Evolutionary conservation across 495 filamentous ascomycete genomes (phyloP).

Genomic region (Neurospora intermedia): DNA sequence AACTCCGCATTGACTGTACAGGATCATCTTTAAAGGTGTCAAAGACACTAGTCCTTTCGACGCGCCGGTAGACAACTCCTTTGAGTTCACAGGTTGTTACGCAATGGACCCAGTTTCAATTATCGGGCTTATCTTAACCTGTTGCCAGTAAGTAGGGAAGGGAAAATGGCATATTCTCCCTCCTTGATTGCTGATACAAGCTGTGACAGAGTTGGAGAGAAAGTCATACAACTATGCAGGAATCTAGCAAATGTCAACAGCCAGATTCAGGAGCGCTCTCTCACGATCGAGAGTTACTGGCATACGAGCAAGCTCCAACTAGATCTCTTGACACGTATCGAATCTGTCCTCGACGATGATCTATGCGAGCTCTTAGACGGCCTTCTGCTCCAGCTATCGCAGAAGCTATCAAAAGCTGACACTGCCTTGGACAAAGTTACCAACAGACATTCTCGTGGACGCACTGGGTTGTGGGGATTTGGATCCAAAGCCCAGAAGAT

Average conservation of each 20-base stretch:
- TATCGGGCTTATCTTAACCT: neutral
- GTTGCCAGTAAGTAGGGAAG: neutral
- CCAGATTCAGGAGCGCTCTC: constrained; percentile 20
- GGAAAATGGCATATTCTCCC: too few relatives aligned
- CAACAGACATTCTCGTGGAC: neutral
- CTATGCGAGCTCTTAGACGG: constrained; percentile 11
- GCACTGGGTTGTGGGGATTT: neutral
- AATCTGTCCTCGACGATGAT: constrained; percentile 24
- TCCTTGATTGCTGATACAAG: neutral
- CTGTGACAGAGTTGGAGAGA: neutral
- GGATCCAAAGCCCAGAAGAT: neutral
- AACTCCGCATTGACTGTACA: too few relatives aligned
- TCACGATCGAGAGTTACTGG: constrained; percentile 29
- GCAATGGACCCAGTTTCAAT: neutral
- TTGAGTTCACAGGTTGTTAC: too few relatives aligned
- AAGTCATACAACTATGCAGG: neutral
- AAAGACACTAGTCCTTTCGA: too few relatives aligned
- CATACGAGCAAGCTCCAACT: constrained; percentile 21
- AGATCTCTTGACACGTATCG: constrained; percentile 22
- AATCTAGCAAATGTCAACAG: constrained; percentile 6
- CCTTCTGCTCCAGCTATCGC: neutral
- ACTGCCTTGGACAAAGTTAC: neutral
- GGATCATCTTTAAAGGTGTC: too few relatives aligned
- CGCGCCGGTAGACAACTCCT: too few relatives aligned
- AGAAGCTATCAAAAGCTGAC: neutral